Percentiles rank a stretch among this genome's conserved stretches.
Evolutionary conservation across 306 rosid genomes (phyloP).

Genomic region (Sophora flavescens): DNA sequence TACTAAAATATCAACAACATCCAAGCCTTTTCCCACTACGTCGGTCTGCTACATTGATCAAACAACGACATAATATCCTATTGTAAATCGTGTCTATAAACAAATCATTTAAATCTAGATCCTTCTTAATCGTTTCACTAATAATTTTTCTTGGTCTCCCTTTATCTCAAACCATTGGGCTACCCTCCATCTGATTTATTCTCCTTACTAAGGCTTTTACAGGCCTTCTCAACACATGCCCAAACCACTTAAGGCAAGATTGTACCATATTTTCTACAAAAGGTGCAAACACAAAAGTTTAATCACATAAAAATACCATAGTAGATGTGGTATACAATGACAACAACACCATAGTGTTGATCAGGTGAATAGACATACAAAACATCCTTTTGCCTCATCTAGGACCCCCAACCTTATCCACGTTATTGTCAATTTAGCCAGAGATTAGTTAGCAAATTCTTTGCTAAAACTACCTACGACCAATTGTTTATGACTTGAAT

Average conservation of each 20-base stretch:
- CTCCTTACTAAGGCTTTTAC: too few relatives aligned
- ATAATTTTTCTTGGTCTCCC: not conserved
- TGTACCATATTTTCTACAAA: too few relatives aligned
- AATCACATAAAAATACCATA: not conserved
- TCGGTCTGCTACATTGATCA: too few relatives aligned
- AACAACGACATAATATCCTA: too few relatives aligned
- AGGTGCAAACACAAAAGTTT: not conserved
- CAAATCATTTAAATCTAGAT: not conserved
- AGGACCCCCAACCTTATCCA: conserved; percentile 12
- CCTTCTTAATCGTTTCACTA: not conserved
- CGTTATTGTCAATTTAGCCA: not conserved
- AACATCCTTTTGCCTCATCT: conserved; percentile 10
- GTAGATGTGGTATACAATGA: conserved; percentile 1
- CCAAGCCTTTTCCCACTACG: too few relatives aligned
- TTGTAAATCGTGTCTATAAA: too few relatives aligned
- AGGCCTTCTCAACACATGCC: too few relatives aligned
- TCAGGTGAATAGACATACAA: conserved; percentile 1
- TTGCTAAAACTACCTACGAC: not conserved
- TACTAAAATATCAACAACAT: too few relatives aligned
- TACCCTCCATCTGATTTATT: not conserved
- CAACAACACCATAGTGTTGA: not conserved
- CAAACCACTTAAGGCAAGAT: not conserved
- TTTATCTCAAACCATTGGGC: not conserved
- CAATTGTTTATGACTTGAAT: conserved; percentile 6
- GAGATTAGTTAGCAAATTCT: not conserved